Base-by-base conservation (phyloP, 192 early-diverging fungal species). In the Podila verticillata region DNA sequence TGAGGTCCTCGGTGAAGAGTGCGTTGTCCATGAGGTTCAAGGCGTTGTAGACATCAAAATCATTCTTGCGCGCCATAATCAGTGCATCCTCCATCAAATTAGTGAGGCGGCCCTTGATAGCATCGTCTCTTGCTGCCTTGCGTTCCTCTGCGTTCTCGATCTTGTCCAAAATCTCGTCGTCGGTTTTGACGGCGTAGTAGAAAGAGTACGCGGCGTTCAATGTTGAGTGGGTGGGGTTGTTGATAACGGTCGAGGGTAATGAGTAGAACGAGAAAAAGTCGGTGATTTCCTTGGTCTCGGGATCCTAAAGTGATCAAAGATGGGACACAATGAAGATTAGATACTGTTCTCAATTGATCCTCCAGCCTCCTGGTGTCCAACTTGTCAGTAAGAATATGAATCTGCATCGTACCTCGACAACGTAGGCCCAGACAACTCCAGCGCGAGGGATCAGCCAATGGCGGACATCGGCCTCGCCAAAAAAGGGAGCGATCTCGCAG, bases 231-330 rank as follows among this genome's bases (percentile, higher is more conserved):
- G 81, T 86, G 28, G 88, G 81, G 80, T 94, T 82, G 74, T 91
- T 91, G 62, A 98, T 94, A 30, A 96, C 94, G 3, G 92, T 89
- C 58, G 96, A 97, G n/a, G 97, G 95, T 48, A 99, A 87, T 72
- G 90, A 92, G 85, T 98, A 99, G 87, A 97, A 99, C 7, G 96
- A 96, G 65, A 95, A 87, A 71, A 99, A 96, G 72, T 98, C 94
- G 2, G 92, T 92, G 66, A 99, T 83, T 54, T 88, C 83, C 39
- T 90, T 87, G 70, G 73, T 90, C 71, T 72, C 82, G 63, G 82
- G 85, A 51, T 89, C 86, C 89, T 72, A 51, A 58, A 19, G 36
- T 65, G 24, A 22, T 10, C n/a, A 24, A n/a, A n/a, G 8, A 26
- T 44, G 13, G 39, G 39, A 29, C 26, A 15, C 24, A 32, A 57